Conservation (phyloP, 176 grass and related monocot species). For the Otatea glauca region DNA sequence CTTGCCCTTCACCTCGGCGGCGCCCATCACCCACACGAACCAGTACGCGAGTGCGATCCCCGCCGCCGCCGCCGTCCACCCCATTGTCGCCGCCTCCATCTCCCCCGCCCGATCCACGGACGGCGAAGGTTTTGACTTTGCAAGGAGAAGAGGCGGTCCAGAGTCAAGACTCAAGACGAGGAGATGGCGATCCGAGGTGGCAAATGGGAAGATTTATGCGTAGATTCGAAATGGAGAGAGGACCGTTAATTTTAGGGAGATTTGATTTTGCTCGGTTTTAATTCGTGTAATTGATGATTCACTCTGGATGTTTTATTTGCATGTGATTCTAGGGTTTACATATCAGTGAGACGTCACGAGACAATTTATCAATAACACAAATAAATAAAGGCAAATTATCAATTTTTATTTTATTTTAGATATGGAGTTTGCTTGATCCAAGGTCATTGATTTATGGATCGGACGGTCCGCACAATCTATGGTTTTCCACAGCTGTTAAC, state of each 20-base stretch:
- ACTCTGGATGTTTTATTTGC: too few species aligned
- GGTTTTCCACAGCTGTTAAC: background rate
- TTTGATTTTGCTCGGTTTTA: too few species aligned
- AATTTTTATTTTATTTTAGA: too few species aligned
- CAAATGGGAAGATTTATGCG: constrained; percentile 38
- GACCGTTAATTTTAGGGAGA: background rate
- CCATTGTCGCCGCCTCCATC: constrained; percentile 62
- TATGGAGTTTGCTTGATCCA: background rate
- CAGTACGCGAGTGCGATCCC: constrained; percentile 56
- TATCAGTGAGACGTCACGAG: too few species aligned
- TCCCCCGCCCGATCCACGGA: constrained; percentile 17
- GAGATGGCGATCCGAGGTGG: constrained; percentile 21
- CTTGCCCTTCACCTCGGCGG: constrained; percentile 77
- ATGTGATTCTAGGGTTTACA: too few species aligned
- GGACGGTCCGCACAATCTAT: background rate
- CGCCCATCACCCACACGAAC: constrained; percentile 86
- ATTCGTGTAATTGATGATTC: too few species aligned
- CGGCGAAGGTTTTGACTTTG: constrained; percentile 19
- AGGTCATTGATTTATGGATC: background rate
- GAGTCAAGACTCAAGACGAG: too few species aligned
- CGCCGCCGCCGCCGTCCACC: constrained; percentile 53
- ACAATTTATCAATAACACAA: too few species aligned
- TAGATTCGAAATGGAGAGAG: constrained; percentile 22
- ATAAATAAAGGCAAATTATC: too few species aligned
- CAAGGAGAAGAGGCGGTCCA: background rate